phyloP scores from a whole-genome alignment of 371 early-diverging fungal species.

The Catenaria anguillulae region DNA sequence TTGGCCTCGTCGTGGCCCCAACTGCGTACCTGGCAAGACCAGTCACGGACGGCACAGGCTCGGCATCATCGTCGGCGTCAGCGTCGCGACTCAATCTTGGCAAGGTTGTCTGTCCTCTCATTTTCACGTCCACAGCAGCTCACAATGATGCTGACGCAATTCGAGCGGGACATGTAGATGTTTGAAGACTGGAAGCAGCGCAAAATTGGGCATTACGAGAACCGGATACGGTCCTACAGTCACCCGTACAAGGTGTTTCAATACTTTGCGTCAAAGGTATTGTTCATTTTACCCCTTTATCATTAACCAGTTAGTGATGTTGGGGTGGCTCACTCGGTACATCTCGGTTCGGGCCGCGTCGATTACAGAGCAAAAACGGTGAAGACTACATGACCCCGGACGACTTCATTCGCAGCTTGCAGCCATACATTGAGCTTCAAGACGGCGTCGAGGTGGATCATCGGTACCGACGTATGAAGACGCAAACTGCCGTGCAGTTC shows the following conservation, averaged over 20 bases:
- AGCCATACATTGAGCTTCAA: conserved; percentile 15
- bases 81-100: no score
- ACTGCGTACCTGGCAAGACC: no score
- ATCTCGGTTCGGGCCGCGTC: no score
- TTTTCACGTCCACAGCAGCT: no score
- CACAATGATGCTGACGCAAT: no score
- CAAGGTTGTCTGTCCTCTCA: no score
- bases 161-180: no score
- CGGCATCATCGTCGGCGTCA: no score
- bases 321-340: conserved; percentile 1
- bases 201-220: conserved; percentile 12
- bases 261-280: conserved; percentile 18
- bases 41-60: no score
- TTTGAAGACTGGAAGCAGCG: conserved; percentile 5
- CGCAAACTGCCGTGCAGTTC: conserved; percentile 14
- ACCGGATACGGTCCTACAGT: conserved; percentile 16
- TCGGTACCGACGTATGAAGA: neutral
- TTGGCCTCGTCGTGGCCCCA: no score
- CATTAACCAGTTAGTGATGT: neutral
- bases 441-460: no score
- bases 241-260: conserved; percentile 25
- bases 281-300: neutral
- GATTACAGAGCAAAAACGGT: conserved; percentile 9
- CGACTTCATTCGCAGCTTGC: conserved; percentile 20
- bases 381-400: conserved; percentile 20